These are phyloP conservation scores for Solanum lycopersicoides DNA, from an alignment of 257 asterid genomes.

Conservation along the genomic window DNA sequence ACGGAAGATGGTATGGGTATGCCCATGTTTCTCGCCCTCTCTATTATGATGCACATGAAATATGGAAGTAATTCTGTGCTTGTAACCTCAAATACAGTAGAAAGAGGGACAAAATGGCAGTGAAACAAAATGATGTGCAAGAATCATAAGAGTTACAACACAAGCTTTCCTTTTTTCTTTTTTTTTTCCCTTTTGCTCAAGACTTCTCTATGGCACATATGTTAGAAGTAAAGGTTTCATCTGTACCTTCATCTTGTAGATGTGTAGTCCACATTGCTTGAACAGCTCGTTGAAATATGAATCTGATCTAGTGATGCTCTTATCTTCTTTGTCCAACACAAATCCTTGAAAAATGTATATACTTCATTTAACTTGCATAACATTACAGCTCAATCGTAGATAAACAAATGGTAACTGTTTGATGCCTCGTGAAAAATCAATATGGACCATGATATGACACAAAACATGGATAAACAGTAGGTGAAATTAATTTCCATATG, in stretches of 20 bases:
- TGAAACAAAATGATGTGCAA: neutral
- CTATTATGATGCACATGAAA: neutral
- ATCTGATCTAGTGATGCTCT: slow-evolving; percentile 88
- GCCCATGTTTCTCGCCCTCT: neutral
- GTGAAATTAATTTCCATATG: neutral
- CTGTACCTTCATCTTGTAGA: slow-evolving; percentile 64
- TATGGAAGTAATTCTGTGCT: neutral
- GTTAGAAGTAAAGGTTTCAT: neutral
- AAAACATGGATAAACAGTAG: neutral
- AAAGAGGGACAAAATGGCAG: neutral
- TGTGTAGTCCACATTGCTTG: slow-evolving; percentile 60
- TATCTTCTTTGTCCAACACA: slow-evolving; percentile 86
- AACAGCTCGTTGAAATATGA: slow-evolving; percentile 80
- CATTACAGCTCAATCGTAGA: neutral
- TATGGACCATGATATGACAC: neutral
- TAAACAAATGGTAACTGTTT: neutral
- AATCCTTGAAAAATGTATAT: slow-evolving; percentile 35
- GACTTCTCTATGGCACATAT: neutral
- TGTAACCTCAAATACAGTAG: neutral
- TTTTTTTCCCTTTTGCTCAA: neutral
- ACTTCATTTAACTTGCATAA: neutral
- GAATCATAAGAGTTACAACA: neutral
- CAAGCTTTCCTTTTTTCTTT: neutral
- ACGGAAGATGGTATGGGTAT: neutral
- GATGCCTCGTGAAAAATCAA: neutral